Percentiles rank a stretch among this genome's conserved stretches.
These are phyloP conservation scores for Lathyrus oleraceus DNA, from an alignment of 306 rosid genomes.

Conservation along the genomic window DNA sequence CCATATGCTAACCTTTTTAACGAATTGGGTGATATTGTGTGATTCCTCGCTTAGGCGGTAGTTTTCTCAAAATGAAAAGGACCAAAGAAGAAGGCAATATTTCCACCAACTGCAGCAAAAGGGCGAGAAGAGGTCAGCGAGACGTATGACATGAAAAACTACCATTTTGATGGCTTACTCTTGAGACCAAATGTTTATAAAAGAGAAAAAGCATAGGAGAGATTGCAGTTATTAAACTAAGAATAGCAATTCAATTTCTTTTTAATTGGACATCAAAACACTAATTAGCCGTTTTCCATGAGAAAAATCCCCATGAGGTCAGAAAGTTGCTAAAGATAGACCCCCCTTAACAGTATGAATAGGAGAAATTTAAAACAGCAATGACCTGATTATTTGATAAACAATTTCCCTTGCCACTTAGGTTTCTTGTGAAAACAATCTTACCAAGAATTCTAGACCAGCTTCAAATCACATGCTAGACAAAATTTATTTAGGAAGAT, in stretches of 20 bases:
- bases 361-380: conserved; percentile 17
- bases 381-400: conserved; percentile 22
- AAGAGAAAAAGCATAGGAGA: neutral
- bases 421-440: conserved; percentile 15
- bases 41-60: conserved; percentile 57
- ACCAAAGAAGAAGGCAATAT: conserved; percentile 59
- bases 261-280: conserved; percentile 21
- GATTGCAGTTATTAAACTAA: conserved; percentile 10
- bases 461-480: conserved; percentile 12
- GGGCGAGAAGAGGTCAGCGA: neutral
- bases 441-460: conserved; percentile 13
- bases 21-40: conserved; percentile 62
- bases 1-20: conserved; percentile 35
- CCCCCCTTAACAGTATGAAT: neutral
- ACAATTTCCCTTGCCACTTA: conserved; percentile 7
- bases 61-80: conserved; percentile 60
- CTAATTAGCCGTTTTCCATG: neutral
- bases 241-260: neutral
- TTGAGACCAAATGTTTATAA: conserved; percentile 1
- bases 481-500: conserved; percentile 10
- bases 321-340: conserved; percentile 1
- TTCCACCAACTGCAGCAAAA: conserved; percentile 52
- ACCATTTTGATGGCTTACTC: neutral
- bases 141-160: conserved; percentile 1
- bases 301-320: neutral